Percentiles rank a stretch among this genome's conserved stretches.
Evolutionary conservation across 306 rosid species (phyloP).

Genomic region (Vigna angularis): DNA sequence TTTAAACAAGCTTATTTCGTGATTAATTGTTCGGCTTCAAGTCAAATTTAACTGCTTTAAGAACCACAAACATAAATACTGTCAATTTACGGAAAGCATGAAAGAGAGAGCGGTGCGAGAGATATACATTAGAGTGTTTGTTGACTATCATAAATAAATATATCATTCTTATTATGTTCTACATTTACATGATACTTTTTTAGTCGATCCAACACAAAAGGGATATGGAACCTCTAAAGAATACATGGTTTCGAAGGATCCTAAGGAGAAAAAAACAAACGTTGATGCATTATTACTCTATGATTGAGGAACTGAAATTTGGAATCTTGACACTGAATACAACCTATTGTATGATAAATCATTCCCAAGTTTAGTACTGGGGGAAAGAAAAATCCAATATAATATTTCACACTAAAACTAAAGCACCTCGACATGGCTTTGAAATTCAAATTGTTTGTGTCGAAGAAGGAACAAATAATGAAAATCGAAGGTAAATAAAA

Average conservation of each 20-base stretch:
- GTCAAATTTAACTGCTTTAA: slow-evolving; percentile 2
- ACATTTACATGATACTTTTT: not conserved
- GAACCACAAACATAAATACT: not conserved
- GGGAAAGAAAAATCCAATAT: slow-evolving; percentile 13
- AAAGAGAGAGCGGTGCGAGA: not conserved
- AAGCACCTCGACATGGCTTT: slow-evolving; percentile 11
- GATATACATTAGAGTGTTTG: no score
- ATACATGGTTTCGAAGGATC: slow-evolving; percentile 17
- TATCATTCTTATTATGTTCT: not conserved
- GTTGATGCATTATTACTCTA: slow-evolving; percentile 41
- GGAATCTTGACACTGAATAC: slow-evolving; percentile 18
- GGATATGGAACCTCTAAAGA: not conserved
- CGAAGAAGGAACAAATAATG: not conserved
- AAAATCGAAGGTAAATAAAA: slow-evolving; percentile 7
- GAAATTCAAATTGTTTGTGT: slow-evolving; percentile 17
- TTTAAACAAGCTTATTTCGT: slow-evolving; percentile 8
- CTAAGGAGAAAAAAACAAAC: not conserved
- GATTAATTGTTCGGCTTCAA: not conserved
- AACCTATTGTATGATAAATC: slow-evolving; percentile 48
- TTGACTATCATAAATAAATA: not conserved
- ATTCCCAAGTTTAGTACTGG: not conserved
- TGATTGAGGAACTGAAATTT: slow-evolving; percentile 42
- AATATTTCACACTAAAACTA: slow-evolving; percentile 4
- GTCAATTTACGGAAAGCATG: slow-evolving; percentile 27
- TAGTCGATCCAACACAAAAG: not conserved